A percentile compares a stretch with the other conserved stretches of the same genome.
phyloP scores from a whole-genome alignment of 148 eudicot genomes.

The Vaccinium darrowii region DNA sequence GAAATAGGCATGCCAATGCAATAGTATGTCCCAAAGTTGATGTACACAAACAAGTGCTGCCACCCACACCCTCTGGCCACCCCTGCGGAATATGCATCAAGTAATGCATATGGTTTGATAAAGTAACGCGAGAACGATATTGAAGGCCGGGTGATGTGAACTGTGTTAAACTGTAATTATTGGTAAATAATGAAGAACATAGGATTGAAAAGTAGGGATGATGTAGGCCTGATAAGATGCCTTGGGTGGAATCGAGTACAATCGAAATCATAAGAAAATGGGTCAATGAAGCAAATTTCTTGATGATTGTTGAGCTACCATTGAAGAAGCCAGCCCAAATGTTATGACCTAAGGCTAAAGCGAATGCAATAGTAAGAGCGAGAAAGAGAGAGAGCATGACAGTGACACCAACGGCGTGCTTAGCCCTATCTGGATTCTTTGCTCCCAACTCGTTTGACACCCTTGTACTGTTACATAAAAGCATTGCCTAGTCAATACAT shows the following conservation, averaged over 20 bases:
- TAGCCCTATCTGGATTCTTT: conserved; percentile 48
- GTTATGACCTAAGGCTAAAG: conserved; percentile 57
- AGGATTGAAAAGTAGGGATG: too few species aligned
- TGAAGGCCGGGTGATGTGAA: too few species aligned
- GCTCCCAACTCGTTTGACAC: conserved; percentile 92
- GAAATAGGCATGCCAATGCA: conserved; percentile 78
- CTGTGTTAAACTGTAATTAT: too few species aligned
- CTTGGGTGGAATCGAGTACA: conserved; percentile 62
- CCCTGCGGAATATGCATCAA: conserved; percentile 35
- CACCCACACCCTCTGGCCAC: conserved; percentile 94
- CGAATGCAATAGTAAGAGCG: conserved; percentile 39
- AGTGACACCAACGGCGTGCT: conserved; percentile 62
- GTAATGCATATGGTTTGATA: too few species aligned
- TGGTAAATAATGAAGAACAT: too few species aligned
- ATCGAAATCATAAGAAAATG: conserved; percentile 60
- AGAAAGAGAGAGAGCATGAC: conserved; percentile 59
- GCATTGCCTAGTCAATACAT: not conserved
- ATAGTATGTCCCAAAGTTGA: conserved; percentile 64
- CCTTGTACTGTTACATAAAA: conserved; percentile 57
- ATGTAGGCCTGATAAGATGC: conserved; percentile 70
- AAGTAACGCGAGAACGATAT: too few species aligned
- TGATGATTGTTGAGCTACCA: conserved; percentile 40
- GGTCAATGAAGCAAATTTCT: conserved; percentile 50
- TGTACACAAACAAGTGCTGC: conserved; percentile 66
- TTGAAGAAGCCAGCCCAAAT: conserved; percentile 72